phyloP scores from a whole-genome alignment of 2,329 filamentous ascomycete species.

The Diaporthe sp. region DNA sequence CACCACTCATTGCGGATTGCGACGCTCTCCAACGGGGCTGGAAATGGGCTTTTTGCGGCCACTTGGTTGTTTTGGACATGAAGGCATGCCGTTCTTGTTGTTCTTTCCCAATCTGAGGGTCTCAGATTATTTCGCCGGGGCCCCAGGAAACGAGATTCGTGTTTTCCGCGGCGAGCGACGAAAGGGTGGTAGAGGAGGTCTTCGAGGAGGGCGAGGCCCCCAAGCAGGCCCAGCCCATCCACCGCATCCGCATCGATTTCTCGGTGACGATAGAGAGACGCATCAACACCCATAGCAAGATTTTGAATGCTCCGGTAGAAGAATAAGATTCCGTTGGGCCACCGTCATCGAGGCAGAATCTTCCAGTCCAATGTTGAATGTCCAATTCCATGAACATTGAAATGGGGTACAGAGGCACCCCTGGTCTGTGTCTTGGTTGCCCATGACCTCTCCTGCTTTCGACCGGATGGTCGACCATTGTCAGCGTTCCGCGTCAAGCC shows the following conservation, averaged over 20 bases:
- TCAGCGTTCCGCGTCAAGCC: no score
- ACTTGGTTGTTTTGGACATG: not conserved
- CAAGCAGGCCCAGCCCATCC: conserved; percentile 82
- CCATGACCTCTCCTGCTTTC: no score
- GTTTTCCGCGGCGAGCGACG: conserved; percentile 46
- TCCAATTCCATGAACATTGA: no score
- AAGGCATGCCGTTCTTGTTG: not conserved
- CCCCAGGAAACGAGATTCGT: conserved; percentile 4
- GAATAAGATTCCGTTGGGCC: no score
- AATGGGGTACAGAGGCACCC: no score
- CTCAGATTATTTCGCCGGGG: not conserved
- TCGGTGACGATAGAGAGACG: no score
- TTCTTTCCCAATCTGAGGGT: not conserved
- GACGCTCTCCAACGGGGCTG: not conserved
- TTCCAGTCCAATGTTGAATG: no score
- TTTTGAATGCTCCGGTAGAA: no score
- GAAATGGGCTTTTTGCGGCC: not conserved
- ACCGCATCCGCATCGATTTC: conserved; percentile 94
- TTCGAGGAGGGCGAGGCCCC: conserved; percentile 77
- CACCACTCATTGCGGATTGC: not conserved
- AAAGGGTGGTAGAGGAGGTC: conserved; percentile 67
- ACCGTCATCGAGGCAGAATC: no score
- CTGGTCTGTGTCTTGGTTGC: no score
- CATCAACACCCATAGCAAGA: no score
- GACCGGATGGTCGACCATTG: no score